Base-by-base conservation (phyloP, 768 basidiomycete genomes). In the Boletus patriciae region DNA sequence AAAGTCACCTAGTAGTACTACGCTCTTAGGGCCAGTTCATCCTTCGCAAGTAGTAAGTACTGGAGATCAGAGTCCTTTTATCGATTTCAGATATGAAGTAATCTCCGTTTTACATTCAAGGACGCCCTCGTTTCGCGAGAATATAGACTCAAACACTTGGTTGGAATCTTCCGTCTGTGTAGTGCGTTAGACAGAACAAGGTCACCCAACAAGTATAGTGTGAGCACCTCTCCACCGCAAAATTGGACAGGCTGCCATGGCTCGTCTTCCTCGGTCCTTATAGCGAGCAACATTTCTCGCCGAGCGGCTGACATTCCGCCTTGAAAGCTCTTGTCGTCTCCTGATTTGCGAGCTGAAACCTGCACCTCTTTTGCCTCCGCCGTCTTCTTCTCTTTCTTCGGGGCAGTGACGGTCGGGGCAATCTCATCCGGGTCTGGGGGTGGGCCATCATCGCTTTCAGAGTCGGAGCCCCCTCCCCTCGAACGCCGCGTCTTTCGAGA, bases 391-490 rank as follows among this genome's bases (percentile, higher is more conserved):
- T 87, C 88, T 72, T 85, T 88, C 60, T 80, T 83, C 2, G 62
- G 63, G 8, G 64, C 40, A 53, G 55, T 25, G 33, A 77, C 70
- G 6, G 76, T 70, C 2, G 83, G 80, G 2, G 74, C 69, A 6
- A 78, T 80, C 51, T 91, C 89, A 60, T 92, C 90, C 15, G 89
- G 89, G 65, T 92, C 90, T 42, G 83, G 86, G 25, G 88, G 89
- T 23, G 89, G 88, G 0, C 85, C 90, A 51, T 89, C 87, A 54
- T 91, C 89, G 8, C 85, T 86, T 44, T 92, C 90, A 2, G 86
- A 86, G 54, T 86, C 90, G 4, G 68, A 62, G 0, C 80, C 82
- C 9, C 78, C 80, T 41, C 71, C 67, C 40, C 75, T 74, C 21
- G 77, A 75, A 46, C 80, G 83, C 62, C 78, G 82, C 58, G 70